Evolutionary conservation across 2,329 filamentous ascomycete species (phyloP), one percentile per base, ranked within the genome.

Genomic region (Myotisia sp.): DNA sequence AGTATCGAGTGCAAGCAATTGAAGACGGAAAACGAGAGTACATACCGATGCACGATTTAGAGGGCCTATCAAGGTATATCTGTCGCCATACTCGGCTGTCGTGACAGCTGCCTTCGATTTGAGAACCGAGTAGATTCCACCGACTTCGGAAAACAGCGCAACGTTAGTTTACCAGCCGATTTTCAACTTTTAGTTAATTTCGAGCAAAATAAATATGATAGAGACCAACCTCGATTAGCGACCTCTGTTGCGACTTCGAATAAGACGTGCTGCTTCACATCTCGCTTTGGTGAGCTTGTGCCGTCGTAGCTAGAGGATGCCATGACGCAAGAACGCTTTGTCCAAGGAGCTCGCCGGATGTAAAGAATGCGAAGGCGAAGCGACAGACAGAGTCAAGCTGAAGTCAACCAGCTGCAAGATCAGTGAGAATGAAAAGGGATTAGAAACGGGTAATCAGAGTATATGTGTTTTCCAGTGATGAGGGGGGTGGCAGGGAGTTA

Each of bases 31-130:
- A 14, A 2, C 7, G 12, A 16, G 16, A 20, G 21, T 26, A 34
- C 26, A 51, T 69, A 90, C 83, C 45, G 90, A 94, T 49, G 79
- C 72, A 55, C 80, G 78, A 63, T 95, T 94, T 55, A 92, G 76
- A 38, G 90, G 90, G 2, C 90, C 90, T 56, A 98, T 86, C 45
- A 95, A 72, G 18, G 84, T 92, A 62, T 98, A 98, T 46, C 84
- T 76, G 40, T 93, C 85, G 60, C 90, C 90, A 90, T 95, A 98
- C 61, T 98, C 90, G 41, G 85, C 85, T 1, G 87, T 94, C 27
- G 90, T 95, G 42, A 95, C 90, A 33, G 90, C 87, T 23, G 90
- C 87, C 62, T 98, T 98, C 42, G 90, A 98, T 63, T 98, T 98
- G 62, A 98, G 77, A 45, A 98, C 90, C 10, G 87, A 95, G 68